phyloP scores from a whole-genome alignment of 2,329 filamentous ascomycete genomes.

The Ascochyta clinopodiicola region DNA sequence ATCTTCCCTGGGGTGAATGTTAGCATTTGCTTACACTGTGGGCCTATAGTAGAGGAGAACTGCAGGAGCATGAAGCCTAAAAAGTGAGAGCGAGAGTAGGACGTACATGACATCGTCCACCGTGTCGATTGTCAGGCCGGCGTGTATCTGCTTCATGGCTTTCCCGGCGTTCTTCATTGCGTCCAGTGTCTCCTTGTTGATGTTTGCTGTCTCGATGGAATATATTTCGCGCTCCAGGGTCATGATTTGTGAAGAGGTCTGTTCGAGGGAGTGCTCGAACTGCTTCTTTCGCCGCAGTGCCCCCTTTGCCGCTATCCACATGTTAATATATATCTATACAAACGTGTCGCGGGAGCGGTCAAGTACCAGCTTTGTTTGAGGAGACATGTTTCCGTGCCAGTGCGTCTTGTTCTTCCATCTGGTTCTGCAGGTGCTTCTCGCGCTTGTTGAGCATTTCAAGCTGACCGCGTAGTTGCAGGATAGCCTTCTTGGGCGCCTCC shows the following conservation, averaged over 20 bases:
- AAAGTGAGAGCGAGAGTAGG: too few species aligned
- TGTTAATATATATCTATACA: constrained; percentile 6
- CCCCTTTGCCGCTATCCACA: constrained; percentile 77
- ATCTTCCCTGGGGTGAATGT: constrained; percentile 70
- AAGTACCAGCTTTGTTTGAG: constrained; percentile 88
- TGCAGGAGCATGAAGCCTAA: too few species aligned
- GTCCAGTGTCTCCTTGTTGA: constrained; percentile 94
- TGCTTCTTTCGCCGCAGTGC: constrained; percentile 93
- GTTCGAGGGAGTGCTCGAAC: constrained; percentile 88
- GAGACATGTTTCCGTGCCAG: constrained; percentile 87
- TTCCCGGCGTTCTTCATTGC: constrained; percentile 91
- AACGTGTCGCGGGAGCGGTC: too few species aligned
- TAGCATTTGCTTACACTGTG: not conserved
- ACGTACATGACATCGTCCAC: constrained; percentile 94
- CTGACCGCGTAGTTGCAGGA: constrained; percentile 84
- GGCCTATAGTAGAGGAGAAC: too few species aligned
- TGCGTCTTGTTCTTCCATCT: constrained; percentile 91
- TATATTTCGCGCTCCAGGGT: constrained; percentile 96
- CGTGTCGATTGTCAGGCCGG: constrained; percentile 88
- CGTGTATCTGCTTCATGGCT: constrained; percentile 94
- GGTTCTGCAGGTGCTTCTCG: constrained; percentile 86
- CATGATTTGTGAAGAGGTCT: constrained; percentile 86
- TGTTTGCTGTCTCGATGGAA: constrained; percentile 96
- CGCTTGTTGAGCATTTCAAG: constrained; percentile 98
- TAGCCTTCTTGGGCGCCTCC: constrained; percentile 96